Conservation (phyloP, 1,284 basidiomycete genomes). For the Anthracocystis panici-leucophaei region DNA sequence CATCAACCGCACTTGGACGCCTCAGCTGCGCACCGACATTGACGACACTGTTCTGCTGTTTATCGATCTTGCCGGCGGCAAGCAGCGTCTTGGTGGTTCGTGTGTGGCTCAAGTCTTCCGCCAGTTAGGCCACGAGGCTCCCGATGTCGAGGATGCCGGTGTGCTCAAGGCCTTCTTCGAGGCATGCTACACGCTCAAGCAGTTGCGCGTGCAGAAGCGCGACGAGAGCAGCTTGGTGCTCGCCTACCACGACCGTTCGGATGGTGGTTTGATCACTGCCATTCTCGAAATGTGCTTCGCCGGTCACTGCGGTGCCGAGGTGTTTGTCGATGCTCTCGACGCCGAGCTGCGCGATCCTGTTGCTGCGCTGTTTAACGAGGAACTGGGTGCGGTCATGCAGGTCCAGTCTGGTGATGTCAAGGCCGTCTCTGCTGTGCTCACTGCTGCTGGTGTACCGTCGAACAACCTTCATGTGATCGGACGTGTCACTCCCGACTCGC, state of each 20-base stretch:
- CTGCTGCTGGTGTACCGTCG: constrained; percentile 79
- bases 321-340: constrained; percentile 76
- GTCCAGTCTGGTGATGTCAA: constrained; percentile 77
- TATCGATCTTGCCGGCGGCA: constrained; percentile 87
- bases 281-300: constrained; percentile 97
- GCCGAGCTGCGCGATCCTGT: constrained; percentile 71
- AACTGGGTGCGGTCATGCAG: constrained; percentile 93
- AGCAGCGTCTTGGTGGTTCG: constrained; percentile 90
- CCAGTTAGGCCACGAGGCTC: constrained; percentile 86
- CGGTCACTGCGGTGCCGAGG: constrained; percentile 81
- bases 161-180: constrained; percentile 85
- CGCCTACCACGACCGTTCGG: constrained; percentile 97
- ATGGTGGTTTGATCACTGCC: constrained; percentile 92
- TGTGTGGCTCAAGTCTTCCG: constrained; percentile 95
- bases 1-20: constrained; percentile 89
- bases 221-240: constrained; percentile 78
- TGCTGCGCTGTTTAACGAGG: constrained; percentile 90
- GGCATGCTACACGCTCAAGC: constrained; percentile 79
- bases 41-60: constrained; percentile 79
- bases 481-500: constrained; percentile 72
- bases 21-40: constrained; percentile 78
- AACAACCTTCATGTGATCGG: constrained; percentile 82
- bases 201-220: constrained; percentile 65
- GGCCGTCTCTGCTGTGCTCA: constrained; percentile 77
- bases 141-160: constrained; percentile 85